Evolutionary conservation across 2,329 filamentous ascomycete species (phyloP), one percentile per base, ranked within the genome.

Genomic region (Botrytis fragariae): DNA sequence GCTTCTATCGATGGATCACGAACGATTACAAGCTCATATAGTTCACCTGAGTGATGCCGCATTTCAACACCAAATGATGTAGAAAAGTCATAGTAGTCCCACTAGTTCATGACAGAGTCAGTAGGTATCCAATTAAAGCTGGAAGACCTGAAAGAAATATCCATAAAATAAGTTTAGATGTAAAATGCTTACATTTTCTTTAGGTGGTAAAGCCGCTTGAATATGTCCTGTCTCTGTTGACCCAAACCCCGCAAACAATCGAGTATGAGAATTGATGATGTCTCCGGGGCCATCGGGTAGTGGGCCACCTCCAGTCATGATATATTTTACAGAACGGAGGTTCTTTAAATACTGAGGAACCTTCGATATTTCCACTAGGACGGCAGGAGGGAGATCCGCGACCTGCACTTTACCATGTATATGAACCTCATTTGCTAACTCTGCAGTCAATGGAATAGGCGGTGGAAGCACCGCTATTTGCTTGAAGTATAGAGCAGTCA

Each of bases 11-110:
- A 32, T 16, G 51, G 29, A 48, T 67, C 29, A 59, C 65, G 29
- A 64, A 76, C 60, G 42, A 80, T 71, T 10, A 80, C 76, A 72
- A 81, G 61, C 72, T 81, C 81, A 51, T 76, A 80, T 2, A 69
- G 14, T n/a, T 73, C 64, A 16, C 69, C 63, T 7, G 37, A 59
- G 12, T 39, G 12, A 25, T 20, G 39, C 16, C 44, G 39, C 48
- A 72, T 59, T 22, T 67, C 57, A 61, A 61, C 32, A 42, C 64
- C 51, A 20, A 54, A 44, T 39, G 65, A 35, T n/a, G 73, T n/a
- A 44, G 51, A 57, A 54, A 72, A 74, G 16, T 64, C 62, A 12
- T 72, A 63, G 37, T 68, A 72, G n/a, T 68, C 37, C 62, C 63
- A 69, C 48, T 69, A 29, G 9, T 42, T 48, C 3, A 35, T 25